Conservation (phyloP, 352 stramenopile genomes). For the Globisporangium nunn region DNA sequence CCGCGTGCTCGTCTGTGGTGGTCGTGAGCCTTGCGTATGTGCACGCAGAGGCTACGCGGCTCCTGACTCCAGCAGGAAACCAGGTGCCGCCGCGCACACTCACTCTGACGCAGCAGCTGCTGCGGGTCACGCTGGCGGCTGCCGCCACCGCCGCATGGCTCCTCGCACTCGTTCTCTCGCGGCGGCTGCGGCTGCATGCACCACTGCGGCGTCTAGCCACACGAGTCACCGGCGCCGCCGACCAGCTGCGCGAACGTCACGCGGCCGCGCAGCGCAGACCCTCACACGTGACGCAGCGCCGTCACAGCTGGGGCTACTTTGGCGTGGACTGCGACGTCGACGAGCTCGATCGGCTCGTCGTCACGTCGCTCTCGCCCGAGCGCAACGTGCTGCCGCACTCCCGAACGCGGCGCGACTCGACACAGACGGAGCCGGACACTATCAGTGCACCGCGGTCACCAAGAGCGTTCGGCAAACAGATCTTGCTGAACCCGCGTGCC, state of each 20-base stretch:
- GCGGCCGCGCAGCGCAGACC: constrained; percentile 8
- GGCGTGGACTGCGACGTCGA: constrained; percentile 46
- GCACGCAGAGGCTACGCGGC: constrained; percentile 39
- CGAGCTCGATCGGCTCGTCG: constrained; percentile 61
- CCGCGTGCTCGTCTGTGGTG: constrained; percentile 55
- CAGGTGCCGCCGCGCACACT: not conserved
- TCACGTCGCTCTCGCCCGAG: constrained; percentile 60
- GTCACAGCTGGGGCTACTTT: constrained; percentile 17
- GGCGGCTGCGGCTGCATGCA: constrained; percentile 37
- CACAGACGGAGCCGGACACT: constrained; percentile 1
- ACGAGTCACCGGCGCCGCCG: constrained; percentile 13
- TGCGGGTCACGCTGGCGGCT: constrained; percentile 39
- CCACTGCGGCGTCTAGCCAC: constrained; percentile 30
- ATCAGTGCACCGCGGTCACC: no score
- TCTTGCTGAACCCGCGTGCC: constrained; percentile 57
- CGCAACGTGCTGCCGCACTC: constrained; percentile 19
- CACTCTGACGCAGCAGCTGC: not conserved
- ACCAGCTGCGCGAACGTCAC: constrained; percentile 11
- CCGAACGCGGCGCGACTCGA: constrained; percentile 5
- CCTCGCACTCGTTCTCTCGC: constrained; percentile 34
- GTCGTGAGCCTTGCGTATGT: constrained; percentile 68
- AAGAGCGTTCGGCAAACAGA: constrained; percentile 23
- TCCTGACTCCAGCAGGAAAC: constrained; percentile 15
- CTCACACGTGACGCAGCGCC: constrained; percentile 11
- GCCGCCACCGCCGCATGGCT: constrained; percentile 37